Evolutionary conservation across 257 asterid species (phyloP).

Genomic region (Perilla frutescens): DNA sequence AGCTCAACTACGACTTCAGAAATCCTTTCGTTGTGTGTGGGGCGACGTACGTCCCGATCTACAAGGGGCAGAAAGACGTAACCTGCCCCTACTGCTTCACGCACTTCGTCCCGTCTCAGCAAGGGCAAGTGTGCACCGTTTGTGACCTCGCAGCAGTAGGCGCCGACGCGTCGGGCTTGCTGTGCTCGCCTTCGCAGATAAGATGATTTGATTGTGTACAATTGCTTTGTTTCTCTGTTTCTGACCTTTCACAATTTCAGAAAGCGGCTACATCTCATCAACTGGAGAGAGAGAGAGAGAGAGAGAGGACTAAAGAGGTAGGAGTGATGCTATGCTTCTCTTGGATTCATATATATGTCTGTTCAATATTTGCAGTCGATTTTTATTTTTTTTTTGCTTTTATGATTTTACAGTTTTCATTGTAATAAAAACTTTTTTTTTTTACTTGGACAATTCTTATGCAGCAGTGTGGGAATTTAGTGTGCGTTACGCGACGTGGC

Average conservation of each 20-base stretch:
- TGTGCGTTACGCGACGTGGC: conserved; percentile 35
- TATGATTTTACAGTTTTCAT: conserved; percentile 21
- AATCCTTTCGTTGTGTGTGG: conserved; percentile 91
- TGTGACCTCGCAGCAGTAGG: conserved; percentile 81
- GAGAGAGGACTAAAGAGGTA: conserved; percentile 37
- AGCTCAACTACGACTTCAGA: conserved; percentile 82
- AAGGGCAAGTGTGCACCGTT: conserved; percentile 72
- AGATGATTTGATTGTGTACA: conserved; percentile 47
- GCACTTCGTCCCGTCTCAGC: conserved; percentile 66
- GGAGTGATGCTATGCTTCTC: conserved; percentile 26
- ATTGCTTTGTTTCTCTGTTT: conserved; percentile 24
- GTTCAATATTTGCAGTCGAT: conserved; percentile 32
- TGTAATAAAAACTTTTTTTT: conserved; percentile 40
- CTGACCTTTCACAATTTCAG: conserved; percentile 9
- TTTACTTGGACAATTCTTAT: conserved; percentile 13
- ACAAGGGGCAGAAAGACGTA: conserved; percentile 80
- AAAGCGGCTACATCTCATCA: background rate
- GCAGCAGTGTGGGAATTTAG: conserved; percentile 36
- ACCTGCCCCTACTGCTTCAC: conserved; percentile 79
- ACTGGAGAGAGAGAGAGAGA: no score
- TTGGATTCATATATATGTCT: conserved; percentile 33
- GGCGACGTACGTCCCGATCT: conserved; percentile 81
- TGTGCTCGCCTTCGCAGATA: conserved; percentile 81
- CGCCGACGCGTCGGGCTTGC: conserved; percentile 85
- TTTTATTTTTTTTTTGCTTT: background rate